A percentile compares a stretch with the other conserved stretches of the same genome.
These are phyloP conservation scores for Leishmania lainsoni DNA, from an alignment of 208 protist species.

Conservation along the genomic window DNA sequence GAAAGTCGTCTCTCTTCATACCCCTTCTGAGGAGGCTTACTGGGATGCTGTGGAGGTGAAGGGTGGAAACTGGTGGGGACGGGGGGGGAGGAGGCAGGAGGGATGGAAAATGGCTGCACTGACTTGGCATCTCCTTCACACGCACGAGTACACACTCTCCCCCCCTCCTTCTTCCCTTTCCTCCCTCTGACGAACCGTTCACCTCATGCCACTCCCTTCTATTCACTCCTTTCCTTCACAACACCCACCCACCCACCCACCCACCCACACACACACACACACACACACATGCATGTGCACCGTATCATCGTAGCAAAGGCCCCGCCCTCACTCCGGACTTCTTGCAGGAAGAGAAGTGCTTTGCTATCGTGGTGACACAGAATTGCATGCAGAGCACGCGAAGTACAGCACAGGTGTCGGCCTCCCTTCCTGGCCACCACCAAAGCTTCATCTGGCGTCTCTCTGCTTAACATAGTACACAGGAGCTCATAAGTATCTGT, in stretches of 20 bases:
- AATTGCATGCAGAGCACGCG: background rate
- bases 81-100: background rate
- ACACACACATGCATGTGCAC: background rate
- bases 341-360: background rate
- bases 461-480: background rate
- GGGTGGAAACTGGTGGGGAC: background rate
- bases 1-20: background rate
- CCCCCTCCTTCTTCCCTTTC: background rate
- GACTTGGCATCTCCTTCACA: no score
- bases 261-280: no score
- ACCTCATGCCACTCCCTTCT: background rate
- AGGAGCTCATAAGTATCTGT: background rate
- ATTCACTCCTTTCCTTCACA: background rate
- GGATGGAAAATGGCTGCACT: background rate
- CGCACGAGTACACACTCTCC: no score
- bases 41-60: background rate
- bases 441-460: background rate
- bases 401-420: background rate
- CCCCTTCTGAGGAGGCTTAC: background rate
- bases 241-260: background rate
- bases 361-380: background rate
- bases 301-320: background rate
- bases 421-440: background rate
- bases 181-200: no score
- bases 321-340: background rate